Evolutionary conservation across 495 filamentous ascomycete species (phyloP), one percentile per base, ranked within the genome.

Genomic region (Lophiostoma macrostomum): DNA sequence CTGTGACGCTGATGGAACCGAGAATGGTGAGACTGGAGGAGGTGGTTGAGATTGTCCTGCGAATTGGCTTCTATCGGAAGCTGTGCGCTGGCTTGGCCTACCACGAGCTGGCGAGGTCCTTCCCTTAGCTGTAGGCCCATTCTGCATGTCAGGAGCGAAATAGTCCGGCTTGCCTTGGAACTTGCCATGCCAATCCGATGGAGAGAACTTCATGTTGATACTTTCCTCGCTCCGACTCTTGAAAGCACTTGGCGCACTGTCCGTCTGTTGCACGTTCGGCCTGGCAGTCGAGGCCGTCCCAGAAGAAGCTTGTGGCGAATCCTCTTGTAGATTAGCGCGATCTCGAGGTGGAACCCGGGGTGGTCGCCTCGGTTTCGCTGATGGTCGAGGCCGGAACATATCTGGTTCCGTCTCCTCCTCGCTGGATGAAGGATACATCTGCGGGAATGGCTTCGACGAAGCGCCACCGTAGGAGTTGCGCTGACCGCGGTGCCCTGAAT

Each of bases 181-280:
- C 50, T 74, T 80, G 19, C 74, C 77, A 31, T 73, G 67, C 80
- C 80, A 85, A 27, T 81, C 76, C 20, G 73, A 70, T 0, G 82
- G 76, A 10, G 78, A 80, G 63, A 87, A 88, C 39, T 77, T 82
- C 25, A 84, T 89, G 60, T 87, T 87, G 67, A 96, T 84, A 55
- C 83, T 82, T 60, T 89, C 86, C 27, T 82, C 74, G 63, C 83
- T 90, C 39, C 74, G 77, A 43, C 78, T 80, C 40, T 72, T 64
- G 44, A 78, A 74, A 13, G 34, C 16, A 18, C 45, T 53, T 12
- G 55, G 47, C 1, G 58, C 59, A 16, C 73, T 64, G 37, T 66
- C 50, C 12, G 69, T 66, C n/a, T 65, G 51, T 16, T 72, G 67
- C 36, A 73, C 66, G 45, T 68, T 64, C 46, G 64, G 27, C 1